These are phyloP conservation scores for Pichia terricola DNA, from an alignment of 1,139 yeast species.

Conservation along the genomic window DNA sequence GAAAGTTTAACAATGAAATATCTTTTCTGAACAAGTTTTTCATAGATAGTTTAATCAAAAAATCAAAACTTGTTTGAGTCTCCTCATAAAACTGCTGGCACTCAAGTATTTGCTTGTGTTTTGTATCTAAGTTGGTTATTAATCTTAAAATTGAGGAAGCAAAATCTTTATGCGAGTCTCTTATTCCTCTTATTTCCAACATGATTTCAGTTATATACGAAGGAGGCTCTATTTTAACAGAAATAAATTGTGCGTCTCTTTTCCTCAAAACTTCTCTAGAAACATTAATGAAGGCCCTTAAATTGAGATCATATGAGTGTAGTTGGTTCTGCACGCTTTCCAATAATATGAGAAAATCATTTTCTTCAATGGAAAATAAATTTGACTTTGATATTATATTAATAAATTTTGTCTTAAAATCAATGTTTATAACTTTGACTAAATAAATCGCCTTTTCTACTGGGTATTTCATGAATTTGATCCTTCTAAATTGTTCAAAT, in stretches of 20 bases:
- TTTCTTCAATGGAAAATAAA: conserved; percentile 28
- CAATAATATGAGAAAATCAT: no score
- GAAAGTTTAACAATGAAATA: conserved; percentile 10
- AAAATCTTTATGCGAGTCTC: conserved; percentile 43
- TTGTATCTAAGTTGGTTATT: conserved; percentile 18
- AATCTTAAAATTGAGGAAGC: conserved; percentile 16
- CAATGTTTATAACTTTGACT: conserved; percentile 51
- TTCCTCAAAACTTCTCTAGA: conserved; percentile 71
- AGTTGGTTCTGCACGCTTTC: no score
- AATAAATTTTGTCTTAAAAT: conserved; percentile 29
- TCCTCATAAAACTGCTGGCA: conserved; percentile 18
- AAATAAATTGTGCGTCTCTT: conserved; percentile 62
- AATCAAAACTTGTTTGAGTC: conserved; percentile 33
- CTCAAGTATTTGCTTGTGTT: conserved; percentile 12
- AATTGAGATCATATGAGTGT: conserved; percentile 38
- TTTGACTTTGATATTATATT: conserved; percentile 20
- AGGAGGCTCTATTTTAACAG: conserved; percentile 47
- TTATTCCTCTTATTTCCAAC: conserved; percentile 35
- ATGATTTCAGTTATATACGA: conserved; percentile 38
- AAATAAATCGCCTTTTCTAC: conserved; percentile 52
- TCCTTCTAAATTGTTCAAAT: conserved; percentile 55
- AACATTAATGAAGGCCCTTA: conserved; percentile 46
- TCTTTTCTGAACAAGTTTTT: neutral
- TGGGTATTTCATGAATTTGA: conserved; percentile 58
- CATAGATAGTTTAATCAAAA: conserved; percentile 23